A percentile compares a stretch with the other conserved stretches of the same genome.
These are phyloP conservation scores for Pisolithus albus DNA, from an alignment of 768 basidiomycete species.

Conservation along the genomic window DNA sequence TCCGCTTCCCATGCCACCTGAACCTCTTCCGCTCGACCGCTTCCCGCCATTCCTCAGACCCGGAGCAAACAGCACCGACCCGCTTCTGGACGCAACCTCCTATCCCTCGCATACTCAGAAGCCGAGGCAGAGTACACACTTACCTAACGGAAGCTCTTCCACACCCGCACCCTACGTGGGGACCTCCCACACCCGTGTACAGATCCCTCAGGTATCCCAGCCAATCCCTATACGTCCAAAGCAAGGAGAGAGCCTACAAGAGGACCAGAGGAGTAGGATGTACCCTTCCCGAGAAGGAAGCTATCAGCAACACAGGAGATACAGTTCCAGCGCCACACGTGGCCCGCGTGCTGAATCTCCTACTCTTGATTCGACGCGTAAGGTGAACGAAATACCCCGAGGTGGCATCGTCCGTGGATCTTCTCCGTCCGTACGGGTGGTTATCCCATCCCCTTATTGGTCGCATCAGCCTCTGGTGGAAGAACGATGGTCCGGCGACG, in stretches of 20 bases:
- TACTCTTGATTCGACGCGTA: constrained; percentile 5
- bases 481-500: constrained; percentile 25
- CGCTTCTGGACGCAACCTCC: constrained; percentile 15
- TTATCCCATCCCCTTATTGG: constrained; percentile 27
- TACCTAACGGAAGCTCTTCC: constrained; percentile 10
- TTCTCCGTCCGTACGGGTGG: constrained; percentile 24
- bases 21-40: constrained; percentile 41
- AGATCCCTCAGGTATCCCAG: constrained; percentile 11
- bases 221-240: constrained; percentile 15
- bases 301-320: constrained; percentile 10
- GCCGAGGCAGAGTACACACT: constrained; percentile 7
- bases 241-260: constrained; percentile 15
- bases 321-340: constrained; percentile 9
- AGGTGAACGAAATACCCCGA: constrained; percentile 2
- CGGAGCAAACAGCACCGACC: constrained; percentile 16
- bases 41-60: constrained; percentile 37
- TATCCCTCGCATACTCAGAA: constrained; percentile 18
- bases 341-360: not conserved
- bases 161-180: constrained; percentile 5
- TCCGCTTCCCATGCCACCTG: constrained; percentile 52
- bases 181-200: constrained; percentile 10
- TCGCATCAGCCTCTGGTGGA: constrained; percentile 24
- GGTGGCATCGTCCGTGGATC: constrained; percentile 28
- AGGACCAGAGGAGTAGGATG: constrained; percentile 17
- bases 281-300: constrained; percentile 10